phyloP scores from a whole-genome alignment of 2,329 filamentous ascomycete species.

The Plectosphaerella cucumerina region DNA sequence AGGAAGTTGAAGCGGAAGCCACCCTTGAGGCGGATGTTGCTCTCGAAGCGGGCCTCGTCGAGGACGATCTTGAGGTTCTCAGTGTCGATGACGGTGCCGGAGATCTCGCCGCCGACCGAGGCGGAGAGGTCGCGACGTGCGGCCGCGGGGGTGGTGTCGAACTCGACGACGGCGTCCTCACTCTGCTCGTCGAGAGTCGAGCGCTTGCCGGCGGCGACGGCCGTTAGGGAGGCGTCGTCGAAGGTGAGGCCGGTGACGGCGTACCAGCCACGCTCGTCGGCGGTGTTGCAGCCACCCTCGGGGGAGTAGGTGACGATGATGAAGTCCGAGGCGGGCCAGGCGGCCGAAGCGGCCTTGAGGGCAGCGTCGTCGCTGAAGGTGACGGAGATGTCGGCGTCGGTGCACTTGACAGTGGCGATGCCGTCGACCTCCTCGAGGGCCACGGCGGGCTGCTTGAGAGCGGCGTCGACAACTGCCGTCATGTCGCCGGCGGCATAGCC shows the following conservation, averaged over 20 bases:
- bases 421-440: conserved; percentile 4
- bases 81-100: conserved; percentile 6
- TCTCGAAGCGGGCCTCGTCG: conserved; percentile 24
- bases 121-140: conserved; percentile 7
- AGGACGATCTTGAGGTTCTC: conserved; percentile 26
- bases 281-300: conserved; percentile 1
- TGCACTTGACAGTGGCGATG: background rate
- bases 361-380: conserved; percentile 37
- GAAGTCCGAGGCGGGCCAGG: conserved; percentile 17
- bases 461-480: conserved; percentile 1
- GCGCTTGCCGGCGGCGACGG: conserved; percentile 5
- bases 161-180: conserved; percentile 10
- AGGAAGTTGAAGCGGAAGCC: conserved; percentile 32
- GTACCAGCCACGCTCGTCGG: conserved; percentile 3
- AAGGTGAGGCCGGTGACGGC: conserved; percentile 4
- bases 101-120: conserved; percentile 6
- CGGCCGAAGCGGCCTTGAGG: conserved; percentile 25
- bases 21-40: conserved; percentile 32
- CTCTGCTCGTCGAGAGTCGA: conserved; percentile 8
- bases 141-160: conserved; percentile 10
- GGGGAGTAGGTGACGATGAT: conserved; percentile 2
- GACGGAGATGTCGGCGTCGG: conserved; percentile 26
- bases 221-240: conserved; percentile 6
- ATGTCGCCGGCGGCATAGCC: conserved; percentile 1
- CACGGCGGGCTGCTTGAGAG: conserved; percentile 6